Base-by-base conservation (phyloP, 1,284 basidiomycete species). In the Cerrena zonata region DNA sequence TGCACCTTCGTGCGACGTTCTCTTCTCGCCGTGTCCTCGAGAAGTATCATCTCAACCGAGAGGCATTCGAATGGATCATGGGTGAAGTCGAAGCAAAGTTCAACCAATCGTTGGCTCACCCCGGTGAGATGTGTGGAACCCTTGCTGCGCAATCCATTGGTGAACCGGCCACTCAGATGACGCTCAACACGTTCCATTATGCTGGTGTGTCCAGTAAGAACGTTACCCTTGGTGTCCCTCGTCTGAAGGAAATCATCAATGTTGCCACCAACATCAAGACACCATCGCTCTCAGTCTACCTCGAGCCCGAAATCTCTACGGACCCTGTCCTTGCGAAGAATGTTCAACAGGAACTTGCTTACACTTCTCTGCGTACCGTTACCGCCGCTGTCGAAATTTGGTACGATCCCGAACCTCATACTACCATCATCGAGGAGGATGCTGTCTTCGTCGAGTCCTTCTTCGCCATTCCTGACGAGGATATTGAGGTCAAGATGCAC, bases 161-260 rank as follows among this genome's bases (percentile, higher is more conserved):
- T 70, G 96, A 99, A 76, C 96, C 96, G 0, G 96, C 96, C 2
- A 99, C 96, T 2, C 94, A 98, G 73, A 97, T 97, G 94, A 97
- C 94, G 11, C 70, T 97, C 52, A 91, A 97, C 69, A 97, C 94
- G 0, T 97, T 97, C 88, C 94, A 98, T 73, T 97, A 96, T 67
- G 94, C 94, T 58, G 94, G 94, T 88, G 94, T 98, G 24, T 94
- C 94, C 23, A 91, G 88, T 65, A 97, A 97, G 75, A 94, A 94
- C 72, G 94, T 97, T 46, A 98, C 94, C 0, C 90, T 97, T 55
- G 94, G 94, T 86, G 94, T 97, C 0, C 94, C 94, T 10, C 92
- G 94, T 72, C 69, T 97, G 55, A 97, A 97, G 75, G 94, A 97
- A 69, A 98, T 99, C 61, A 99, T 99, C 76, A 99, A 99, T 67